These are phyloP conservation scores for Lepidium didymum DNA, from an alignment of 345 rosid species.

Conservation along the genomic window DNA sequence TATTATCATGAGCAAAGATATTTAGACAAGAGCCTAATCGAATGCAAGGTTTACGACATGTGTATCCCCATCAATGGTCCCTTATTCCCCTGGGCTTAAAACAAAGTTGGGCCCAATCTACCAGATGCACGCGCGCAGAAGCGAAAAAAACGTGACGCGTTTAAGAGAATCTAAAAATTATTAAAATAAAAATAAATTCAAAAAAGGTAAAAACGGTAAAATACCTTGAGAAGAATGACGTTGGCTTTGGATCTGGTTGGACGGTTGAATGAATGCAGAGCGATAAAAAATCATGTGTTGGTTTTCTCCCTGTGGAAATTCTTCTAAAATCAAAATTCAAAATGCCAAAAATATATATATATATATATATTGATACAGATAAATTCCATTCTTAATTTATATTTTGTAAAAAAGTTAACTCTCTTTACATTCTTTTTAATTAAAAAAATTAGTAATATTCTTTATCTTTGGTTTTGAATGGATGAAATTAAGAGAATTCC, in stretches of 20 bases:
- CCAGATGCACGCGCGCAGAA: slow-evolving; percentile 46
- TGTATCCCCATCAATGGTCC: slow-evolving; percentile 13
- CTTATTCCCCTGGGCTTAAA: slow-evolving; percentile 9
- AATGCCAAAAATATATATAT: not conserved
- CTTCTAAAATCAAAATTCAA: slow-evolving; percentile 31
- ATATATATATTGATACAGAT: not conserved
- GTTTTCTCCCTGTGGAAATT: slow-evolving; percentile 68
- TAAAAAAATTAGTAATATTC: not conserved
- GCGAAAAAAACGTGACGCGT: slow-evolving; percentile 32
- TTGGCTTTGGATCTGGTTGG: slow-evolving; percentile 66
- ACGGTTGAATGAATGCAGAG: slow-evolving; percentile 70
- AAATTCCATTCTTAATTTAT: not conserved
- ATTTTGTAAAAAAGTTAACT: not conserved
- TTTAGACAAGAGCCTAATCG: not conserved
- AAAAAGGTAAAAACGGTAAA: slow-evolving; percentile 10
- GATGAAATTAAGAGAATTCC: slow-evolving; percentile 87
- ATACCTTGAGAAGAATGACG: slow-evolving; percentile 60
- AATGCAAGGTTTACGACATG: not conserved
- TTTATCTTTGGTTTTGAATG: slow-evolving; percentile 67
- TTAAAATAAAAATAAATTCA: slow-evolving; percentile 7
- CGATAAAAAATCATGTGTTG: slow-evolving; percentile 85
- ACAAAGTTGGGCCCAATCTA: slow-evolving; percentile 17
- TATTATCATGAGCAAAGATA: too few species aligned
- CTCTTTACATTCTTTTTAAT: too few species aligned
- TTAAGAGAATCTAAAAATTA: not conserved